phyloP scores from a whole-genome alignment of 805 yeast species.

The Candida coleopterorum region DNA sequence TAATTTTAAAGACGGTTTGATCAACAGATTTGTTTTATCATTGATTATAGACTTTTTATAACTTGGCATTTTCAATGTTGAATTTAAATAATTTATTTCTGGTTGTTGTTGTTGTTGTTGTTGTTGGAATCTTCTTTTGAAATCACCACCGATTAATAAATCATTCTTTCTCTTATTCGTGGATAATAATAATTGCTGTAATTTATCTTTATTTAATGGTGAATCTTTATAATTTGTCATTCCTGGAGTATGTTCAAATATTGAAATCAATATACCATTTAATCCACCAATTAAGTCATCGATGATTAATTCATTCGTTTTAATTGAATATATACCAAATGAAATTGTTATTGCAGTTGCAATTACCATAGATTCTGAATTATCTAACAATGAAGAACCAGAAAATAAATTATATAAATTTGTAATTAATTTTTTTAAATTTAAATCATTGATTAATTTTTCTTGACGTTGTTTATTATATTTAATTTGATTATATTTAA shows the following conservation, averaged over 20 bases:
- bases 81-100: not conserved
- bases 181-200: constrained; percentile 1
- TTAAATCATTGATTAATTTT: constrained; percentile 15
- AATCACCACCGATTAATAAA: not conserved
- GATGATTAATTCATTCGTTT: constrained; percentile 11
- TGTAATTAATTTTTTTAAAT: constrained; percentile 21
- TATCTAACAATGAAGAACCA: constrained; percentile 27
- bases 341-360: constrained; percentile 36
- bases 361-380: constrained; percentile 26
- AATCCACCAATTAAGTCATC: constrained; percentile 20
- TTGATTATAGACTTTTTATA: constrained; percentile 15
- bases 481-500: constrained; percentile 19
- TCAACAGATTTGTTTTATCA: not conserved
- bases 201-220: constrained; percentile 3
- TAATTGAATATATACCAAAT: constrained; percentile 17
- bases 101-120: not conserved
- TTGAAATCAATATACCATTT: constrained; percentile 8
- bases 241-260: constrained; percentile 5
- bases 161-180: constrained; percentile 3
- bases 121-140: not conserved
- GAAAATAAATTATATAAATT: constrained; percentile 35
- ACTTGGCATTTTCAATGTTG: constrained; percentile 20
- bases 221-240: constrained; percentile 5
- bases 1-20: constrained; percentile 14
- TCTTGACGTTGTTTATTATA: not conserved